phyloP scores from a whole-genome alignment of 305 asterid genomes.

The Andrographis paniculata region DNA sequence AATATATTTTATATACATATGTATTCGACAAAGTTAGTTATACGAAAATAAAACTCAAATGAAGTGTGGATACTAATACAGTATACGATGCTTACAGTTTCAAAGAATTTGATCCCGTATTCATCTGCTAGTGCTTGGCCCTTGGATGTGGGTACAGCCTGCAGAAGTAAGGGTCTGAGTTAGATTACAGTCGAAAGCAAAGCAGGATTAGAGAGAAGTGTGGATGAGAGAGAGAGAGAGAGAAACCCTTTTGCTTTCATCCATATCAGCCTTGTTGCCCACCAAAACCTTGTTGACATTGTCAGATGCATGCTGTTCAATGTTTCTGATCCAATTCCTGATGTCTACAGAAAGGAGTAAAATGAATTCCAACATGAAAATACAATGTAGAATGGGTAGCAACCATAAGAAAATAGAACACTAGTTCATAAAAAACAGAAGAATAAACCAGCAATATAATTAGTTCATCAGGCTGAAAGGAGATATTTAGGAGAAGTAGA shows the following conservation, averaged over 20 bases:
- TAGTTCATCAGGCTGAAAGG: background rate
- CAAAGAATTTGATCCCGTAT: slow-evolving; percentile 60
- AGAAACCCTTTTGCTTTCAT: slow-evolving; percentile 84
- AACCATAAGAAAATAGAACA: background rate
- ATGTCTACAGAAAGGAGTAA: slow-evolving; percentile 30
- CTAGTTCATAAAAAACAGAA: background rate
- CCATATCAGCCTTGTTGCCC: slow-evolving; percentile 96
- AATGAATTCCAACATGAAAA: background rate
- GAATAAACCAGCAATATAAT: background rate
- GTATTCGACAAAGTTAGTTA: no score
- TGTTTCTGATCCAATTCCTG: slow-evolving; percentile 68
- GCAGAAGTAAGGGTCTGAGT: background rate
- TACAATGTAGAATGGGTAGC: background rate
- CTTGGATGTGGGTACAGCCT: slow-evolving; percentile 8
- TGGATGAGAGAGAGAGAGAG: background rate
- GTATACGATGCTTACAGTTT: slow-evolving; percentile 37
- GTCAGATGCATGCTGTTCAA: slow-evolving; percentile 88
- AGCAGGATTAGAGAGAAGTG: background rate
- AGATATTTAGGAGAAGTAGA: background rate
- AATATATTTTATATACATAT: no score
- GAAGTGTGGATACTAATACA: no score
- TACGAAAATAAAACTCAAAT: no score
- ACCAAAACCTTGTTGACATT: slow-evolving; percentile 83
- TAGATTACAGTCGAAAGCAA: background rate
- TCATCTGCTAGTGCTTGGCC: slow-evolving; percentile 36